These are phyloP conservation scores for Hamamelis virginiana DNA, from an alignment of 164 flowering plant species.

Conservation along the genomic window DNA sequence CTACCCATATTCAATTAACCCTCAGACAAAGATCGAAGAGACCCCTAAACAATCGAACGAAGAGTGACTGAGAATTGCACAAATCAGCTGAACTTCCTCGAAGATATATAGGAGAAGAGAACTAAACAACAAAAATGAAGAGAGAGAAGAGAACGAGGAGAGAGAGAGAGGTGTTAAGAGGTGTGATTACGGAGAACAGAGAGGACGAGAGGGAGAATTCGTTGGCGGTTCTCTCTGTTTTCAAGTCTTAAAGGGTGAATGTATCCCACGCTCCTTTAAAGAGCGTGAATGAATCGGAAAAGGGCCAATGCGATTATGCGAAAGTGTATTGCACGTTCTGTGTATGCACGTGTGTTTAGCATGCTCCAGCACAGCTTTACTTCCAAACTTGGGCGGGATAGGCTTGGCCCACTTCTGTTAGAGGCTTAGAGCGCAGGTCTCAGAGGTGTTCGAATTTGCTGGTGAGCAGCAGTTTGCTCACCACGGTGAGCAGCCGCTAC, in stretches of 20 bases:
- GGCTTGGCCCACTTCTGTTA: too few relatives aligned
- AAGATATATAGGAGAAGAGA: too few relatives aligned
- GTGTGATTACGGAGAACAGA: slow-evolving; percentile 14
- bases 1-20: slow-evolving; percentile 25
- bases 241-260: not conserved
- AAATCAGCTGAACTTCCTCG: too few relatives aligned
- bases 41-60: not conserved
- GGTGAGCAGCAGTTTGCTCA: too few relatives aligned
- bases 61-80: not conserved
- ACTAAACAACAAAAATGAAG: not conserved
- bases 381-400: too few relatives aligned
- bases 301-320: too few relatives aligned
- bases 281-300: not conserved
- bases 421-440: too few relatives aligned
- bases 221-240: slow-evolving; percentile 18
- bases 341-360: too few relatives aligned
- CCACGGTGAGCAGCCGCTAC: too few relatives aligned
- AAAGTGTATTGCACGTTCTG: too few relatives aligned
- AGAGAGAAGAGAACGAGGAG: not conserved
- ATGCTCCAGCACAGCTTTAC: too few relatives aligned
- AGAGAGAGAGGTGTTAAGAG: not conserved
- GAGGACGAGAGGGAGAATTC: slow-evolving; percentile 18
- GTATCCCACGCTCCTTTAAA: not conserved
- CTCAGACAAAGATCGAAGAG: not conserved
- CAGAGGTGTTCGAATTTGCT: too few relatives aligned